phyloP scores from a whole-genome alignment of 1,139 yeast species.

The Suhomyces atakaporum region DNA sequence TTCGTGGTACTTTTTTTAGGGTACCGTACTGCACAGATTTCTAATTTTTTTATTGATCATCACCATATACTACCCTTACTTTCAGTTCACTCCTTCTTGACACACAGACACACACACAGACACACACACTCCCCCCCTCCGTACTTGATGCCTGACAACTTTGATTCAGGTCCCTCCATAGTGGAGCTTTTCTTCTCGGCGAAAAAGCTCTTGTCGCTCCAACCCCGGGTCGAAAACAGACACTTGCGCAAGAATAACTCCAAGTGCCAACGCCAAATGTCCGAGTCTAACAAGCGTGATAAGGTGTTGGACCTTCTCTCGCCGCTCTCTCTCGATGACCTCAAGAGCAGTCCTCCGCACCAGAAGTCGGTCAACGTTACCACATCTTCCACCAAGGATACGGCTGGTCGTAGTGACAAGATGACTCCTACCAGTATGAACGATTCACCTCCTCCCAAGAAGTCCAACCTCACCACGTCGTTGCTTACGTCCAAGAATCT shows the following conservation, averaged over 20 bases:
- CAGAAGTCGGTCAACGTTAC: conserved; percentile 8
- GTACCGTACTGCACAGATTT: no score
- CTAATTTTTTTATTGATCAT: no score
- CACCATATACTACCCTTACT: no score
- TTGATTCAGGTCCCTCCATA: conserved; percentile 39
- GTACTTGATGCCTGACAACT: conserved; percentile 17
- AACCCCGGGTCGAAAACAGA: conserved; percentile 46
- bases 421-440: conserved; percentile 31
- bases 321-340: conserved; percentile 43
- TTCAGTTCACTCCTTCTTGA: no score
- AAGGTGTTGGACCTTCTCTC: conserved; percentile 40
- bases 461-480: conserved; percentile 38
- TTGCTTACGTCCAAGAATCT: conserved; percentile 13
- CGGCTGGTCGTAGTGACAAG: no score
- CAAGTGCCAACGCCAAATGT: conserved; percentile 20
- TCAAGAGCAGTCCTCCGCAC: conserved; percentile 24
- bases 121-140: no score
- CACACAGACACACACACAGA: no score
- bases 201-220: conserved; percentile 40
- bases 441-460: conserved; percentile 29
- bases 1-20: no score
- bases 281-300: conserved; percentile 15
- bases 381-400: conserved; percentile 3
- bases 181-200: conserved; percentile 48
- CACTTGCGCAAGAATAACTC: conserved; percentile 39